Percentiles rank a stretch among this genome's conserved stretches.
phyloP scores from a whole-genome alignment of 2,329 filamentous ascomycete genomes.

The Aspergillus proliferans region DNA sequence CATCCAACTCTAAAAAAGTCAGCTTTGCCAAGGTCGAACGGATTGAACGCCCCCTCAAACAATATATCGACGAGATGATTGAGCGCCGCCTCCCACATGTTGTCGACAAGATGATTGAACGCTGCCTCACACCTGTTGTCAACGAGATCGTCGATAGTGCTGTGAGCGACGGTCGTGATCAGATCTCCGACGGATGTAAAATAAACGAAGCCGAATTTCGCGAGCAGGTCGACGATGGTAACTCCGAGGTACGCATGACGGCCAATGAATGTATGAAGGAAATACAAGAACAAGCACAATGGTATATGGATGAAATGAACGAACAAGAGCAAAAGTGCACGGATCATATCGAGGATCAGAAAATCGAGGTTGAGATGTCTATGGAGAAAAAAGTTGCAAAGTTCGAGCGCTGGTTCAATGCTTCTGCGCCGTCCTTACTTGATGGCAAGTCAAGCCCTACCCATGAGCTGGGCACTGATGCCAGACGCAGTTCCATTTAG shows the following conservation, averaged over 20 bases:
- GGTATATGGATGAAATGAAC: too few species aligned
- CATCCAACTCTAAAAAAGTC: slow-evolving; percentile 6
- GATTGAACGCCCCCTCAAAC: too few species aligned
- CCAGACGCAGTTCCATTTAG: slow-evolving; percentile 13
- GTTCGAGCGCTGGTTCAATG: slow-evolving; percentile 8
- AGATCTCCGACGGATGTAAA: slow-evolving; percentile 12
- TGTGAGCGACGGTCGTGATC: slow-evolving; percentile 11
- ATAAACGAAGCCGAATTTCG: slow-evolving; percentile 10
- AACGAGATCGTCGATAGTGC: slow-evolving; percentile 8
- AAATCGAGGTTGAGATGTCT: too few species aligned
- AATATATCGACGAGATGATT: too few species aligned
- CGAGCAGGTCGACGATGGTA: slow-evolving; percentile 1
- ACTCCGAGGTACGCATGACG: slow-evolving; percentile 10
- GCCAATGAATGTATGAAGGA: slow-evolving; percentile 1
- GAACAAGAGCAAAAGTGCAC: too few species aligned
- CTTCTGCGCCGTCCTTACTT: slow-evolving; percentile 7
- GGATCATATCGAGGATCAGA: too few species aligned
- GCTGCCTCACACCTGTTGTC: too few species aligned
- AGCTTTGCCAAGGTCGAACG: neutral
- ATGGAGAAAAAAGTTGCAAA: slow-evolving; percentile 1
- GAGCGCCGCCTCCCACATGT: too few species aligned
- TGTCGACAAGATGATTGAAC: slow-evolving; percentile 1
- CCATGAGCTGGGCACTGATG: slow-evolving; percentile 6
- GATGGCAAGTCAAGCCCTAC: slow-evolving; percentile 7
- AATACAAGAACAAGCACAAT: too few species aligned